These are phyloP conservation scores for Thalassiosira ordinaria DNA, from an alignment of 352 stramenopile species.

Conservation along the genomic window DNA sequence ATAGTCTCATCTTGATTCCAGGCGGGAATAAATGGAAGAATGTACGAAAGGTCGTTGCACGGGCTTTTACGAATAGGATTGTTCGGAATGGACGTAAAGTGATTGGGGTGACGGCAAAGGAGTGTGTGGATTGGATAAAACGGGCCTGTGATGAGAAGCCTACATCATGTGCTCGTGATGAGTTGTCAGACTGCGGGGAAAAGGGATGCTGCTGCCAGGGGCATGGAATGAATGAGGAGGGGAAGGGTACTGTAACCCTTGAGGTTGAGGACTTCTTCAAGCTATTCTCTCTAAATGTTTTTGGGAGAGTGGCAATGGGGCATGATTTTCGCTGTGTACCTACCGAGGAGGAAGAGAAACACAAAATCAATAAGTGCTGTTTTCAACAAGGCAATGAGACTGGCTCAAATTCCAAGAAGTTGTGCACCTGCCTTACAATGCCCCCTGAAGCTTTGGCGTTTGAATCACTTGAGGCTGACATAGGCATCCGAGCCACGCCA, in stretches of 20 bases:
- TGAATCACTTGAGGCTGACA: conserved; percentile 24
- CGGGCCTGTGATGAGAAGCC: not conserved
- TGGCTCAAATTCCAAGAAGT: not conserved
- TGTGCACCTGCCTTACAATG: conserved; percentile 2
- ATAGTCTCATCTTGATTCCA: conserved; percentile 41
- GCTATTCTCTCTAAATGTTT: conserved; percentile 38
- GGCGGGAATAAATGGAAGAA: conserved; percentile 36
- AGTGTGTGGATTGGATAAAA: conserved; percentile 18
- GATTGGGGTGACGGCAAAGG: not conserved
- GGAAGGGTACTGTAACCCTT: not conserved
- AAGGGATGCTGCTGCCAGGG: not conserved
- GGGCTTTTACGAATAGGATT: conserved; percentile 29
- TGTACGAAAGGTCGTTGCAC: conserved; percentile 13
- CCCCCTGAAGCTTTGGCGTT: conserved; percentile 29
- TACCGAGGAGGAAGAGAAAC: not conserved
- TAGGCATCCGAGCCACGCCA: conserved; percentile 5
- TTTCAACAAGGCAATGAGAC: not conserved
- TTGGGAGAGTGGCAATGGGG: conserved; percentile 38
- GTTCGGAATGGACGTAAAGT: not conserved
- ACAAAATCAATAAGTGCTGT: not conserved
- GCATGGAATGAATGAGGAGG: not conserved
- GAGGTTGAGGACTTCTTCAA: conserved; percentile 38
- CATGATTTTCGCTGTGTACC: conserved; percentile 39
- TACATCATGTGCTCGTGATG: not conserved
- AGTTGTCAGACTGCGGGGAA: too few relatives aligned